Percentiles rank a stretch among this genome's conserved stretches.
phyloP scores from a whole-genome alignment of 2,329 filamentous ascomycete genomes.

The Epichloe amarillans region DNA sequence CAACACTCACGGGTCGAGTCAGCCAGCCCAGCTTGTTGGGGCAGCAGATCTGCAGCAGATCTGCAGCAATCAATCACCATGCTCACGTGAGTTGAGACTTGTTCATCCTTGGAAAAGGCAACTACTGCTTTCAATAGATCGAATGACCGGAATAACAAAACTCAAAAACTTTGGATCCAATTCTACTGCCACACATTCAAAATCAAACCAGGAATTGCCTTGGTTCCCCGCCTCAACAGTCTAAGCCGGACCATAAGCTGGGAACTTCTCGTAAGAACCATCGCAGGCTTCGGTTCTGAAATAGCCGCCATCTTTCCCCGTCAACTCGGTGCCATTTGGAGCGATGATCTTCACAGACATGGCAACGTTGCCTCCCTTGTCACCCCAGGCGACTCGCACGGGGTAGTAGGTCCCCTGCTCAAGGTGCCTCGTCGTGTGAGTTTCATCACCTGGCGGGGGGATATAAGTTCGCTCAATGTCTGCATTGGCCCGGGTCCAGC shows the following conservation, averaged over 20 bases:
- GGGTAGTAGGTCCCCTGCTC: conserved; percentile 7
- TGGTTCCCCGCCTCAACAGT: not conserved
- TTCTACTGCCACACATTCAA: too few relatives aligned
- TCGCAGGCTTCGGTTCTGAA: conserved; percentile 8
- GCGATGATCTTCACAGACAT: conserved; percentile 7
- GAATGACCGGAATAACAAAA: too few relatives aligned
- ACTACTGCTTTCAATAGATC: too few relatives aligned
- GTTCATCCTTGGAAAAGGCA: too few relatives aligned
- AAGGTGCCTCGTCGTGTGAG: conserved; percentile 4
- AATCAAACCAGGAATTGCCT: too few relatives aligned
- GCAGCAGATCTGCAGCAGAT: too few relatives aligned
- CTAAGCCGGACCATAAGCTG: conserved; percentile 5
- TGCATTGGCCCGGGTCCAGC: conserved; percentile 7
- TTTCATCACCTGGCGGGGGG: conserved; percentile 8
- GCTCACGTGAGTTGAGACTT: too few relatives aligned
- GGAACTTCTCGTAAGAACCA: conserved; percentile 7
- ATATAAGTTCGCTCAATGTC: conserved; percentile 8
- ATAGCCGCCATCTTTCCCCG: conserved; percentile 6
- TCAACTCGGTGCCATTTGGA: conserved; percentile 7
- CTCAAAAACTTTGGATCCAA: too few relatives aligned
- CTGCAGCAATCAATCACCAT: too few relatives aligned
- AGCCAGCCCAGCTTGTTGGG: too few relatives aligned
- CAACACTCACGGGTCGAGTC: not conserved
- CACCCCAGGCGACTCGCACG: conserved; percentile 6
- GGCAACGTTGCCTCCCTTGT: conserved; percentile 6